These are phyloP conservation scores for Phialocephala subalpina DNA, from an alignment of 2,329 filamentous ascomycete species.

Conservation along the genomic window DNA sequence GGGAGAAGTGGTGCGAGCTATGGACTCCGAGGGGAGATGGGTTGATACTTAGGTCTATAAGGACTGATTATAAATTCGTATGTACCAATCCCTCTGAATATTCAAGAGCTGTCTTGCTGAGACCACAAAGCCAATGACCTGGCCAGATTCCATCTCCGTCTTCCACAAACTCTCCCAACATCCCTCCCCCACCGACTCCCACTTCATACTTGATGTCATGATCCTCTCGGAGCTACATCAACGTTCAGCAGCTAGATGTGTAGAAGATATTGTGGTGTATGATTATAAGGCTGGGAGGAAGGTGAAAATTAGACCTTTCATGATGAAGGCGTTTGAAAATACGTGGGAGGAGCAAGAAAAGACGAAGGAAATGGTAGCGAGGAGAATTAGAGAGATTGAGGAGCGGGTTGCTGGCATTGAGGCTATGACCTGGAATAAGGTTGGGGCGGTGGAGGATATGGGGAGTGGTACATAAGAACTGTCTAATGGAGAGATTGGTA, in stretches of 20 bases:
- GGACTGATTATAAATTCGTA: conserved; percentile 88
- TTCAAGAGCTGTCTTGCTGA: too few relatives aligned
- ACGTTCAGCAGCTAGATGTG: conserved; percentile 74
- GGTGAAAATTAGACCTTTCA: conserved; percentile 64
- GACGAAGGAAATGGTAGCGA: conserved; percentile 59
- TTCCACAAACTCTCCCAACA: conserved; percentile 74
- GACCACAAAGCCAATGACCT: conserved; percentile 74
- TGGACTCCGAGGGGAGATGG: conserved; percentile 73
- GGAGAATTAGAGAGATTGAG: conserved; percentile 71
- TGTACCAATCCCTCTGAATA: conserved; percentile 48
- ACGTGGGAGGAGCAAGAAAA: conserved; percentile 69
- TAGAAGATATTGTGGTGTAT: conserved; percentile 83
- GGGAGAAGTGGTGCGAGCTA: conserved; percentile 71
- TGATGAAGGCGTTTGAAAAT: conserved; percentile 65
- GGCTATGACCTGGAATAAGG: conserved; percentile 75
- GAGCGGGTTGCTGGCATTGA: conserved; percentile 70
- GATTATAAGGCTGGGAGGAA: conserved; percentile 71
- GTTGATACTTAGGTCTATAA: conserved; percentile 81
- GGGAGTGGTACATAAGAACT: conserved; percentile 48
- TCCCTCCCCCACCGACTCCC: conserved; percentile 45
- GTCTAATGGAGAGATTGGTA: too few relatives aligned
- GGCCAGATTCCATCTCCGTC: conserved; percentile 82
- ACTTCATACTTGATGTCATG: conserved; percentile 67
- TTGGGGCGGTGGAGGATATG: conserved; percentile 75
- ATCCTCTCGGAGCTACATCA: conserved; percentile 80